Base-by-base conservation (phyloP, 352 stramenopile genomes). In the Peronospora destructor region DNA sequence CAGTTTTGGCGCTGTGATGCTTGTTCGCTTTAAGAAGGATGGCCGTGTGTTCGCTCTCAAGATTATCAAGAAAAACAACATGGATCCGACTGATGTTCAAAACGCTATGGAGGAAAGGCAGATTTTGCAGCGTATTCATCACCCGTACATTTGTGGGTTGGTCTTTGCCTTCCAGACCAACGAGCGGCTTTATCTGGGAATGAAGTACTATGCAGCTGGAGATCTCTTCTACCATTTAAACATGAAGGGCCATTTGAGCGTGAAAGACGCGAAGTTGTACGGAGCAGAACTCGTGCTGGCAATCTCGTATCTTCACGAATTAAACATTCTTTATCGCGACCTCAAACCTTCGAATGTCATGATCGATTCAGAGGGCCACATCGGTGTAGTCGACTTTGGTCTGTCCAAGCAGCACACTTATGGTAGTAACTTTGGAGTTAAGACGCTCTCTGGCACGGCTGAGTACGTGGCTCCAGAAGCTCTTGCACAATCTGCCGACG, bases 141-240 rank as follows among this genome's bases (percentile, higher is more conserved):
- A 94, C 50, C 84, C 84, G 50, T 94, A 92, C 56, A 91, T 94
- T 37, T 94, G 81, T 62, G 76, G 75, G 26, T 61, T 94, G 29
- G 71, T 92, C 29, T 94, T 94, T 49, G 84, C 84, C 2, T 94
- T 94, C 48, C 84, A 94, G 58, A 94, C 84, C 12, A 92, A 91
- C 53, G 80, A 92, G 49, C 79, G 84, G 3, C 65, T 94, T 9
- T 94, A 94, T 44, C 53, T 92, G n/a, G 81, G 84, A 0, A 94
- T 94, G 84, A 92, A 94, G 41, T 94, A 89, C 53, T 94, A 94
- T 37, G 84, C 84, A 10, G 84, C 84, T 7, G 84, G 84, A 17
- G 84, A 94, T 48, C 59, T 94, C 14, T 94, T 94, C 44, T 94
- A 94, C 39, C 84, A 94, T 43, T 56, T 94, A 16, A 94, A 94